Evolutionary conservation across 2,329 filamentous ascomycete species (phyloP).

Genomic region (Nemania diffusa): DNA sequence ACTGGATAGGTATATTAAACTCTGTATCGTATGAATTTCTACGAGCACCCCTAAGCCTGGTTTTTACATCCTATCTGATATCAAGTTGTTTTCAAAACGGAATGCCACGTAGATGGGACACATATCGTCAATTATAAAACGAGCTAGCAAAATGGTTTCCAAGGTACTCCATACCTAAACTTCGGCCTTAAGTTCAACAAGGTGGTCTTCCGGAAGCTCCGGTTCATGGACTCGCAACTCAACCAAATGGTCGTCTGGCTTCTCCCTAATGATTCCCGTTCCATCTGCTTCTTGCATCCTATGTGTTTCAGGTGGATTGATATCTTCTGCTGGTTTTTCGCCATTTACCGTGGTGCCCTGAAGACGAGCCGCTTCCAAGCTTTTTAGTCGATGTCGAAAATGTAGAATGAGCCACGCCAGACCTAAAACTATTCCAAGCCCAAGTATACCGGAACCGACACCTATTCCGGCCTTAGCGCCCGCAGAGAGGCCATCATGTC

Average conservation of each 20-base stretch:
- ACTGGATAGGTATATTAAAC: too few species aligned
- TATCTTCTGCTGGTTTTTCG: not conserved
- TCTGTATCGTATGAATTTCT: too few species aligned
- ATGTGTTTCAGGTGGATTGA: not conserved
- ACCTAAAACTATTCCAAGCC: not conserved
- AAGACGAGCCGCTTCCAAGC: not conserved
- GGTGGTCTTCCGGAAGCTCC: too few species aligned
- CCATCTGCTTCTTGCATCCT: not conserved
- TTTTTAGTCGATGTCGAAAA: not conserved
- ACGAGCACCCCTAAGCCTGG: too few species aligned
- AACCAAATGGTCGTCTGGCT: constrained; percentile 10
- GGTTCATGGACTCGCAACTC: not conserved
- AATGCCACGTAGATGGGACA: too few species aligned
- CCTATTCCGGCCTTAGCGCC: not conserved
- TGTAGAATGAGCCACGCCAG: not conserved
- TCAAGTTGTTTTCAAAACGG: too few species aligned
- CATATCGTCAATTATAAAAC: too few species aligned
- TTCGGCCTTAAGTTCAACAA: too few species aligned
- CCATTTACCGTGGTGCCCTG: not conserved
- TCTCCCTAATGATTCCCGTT: not conserved
- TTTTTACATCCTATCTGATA: too few species aligned
- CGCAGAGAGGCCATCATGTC: not conserved
- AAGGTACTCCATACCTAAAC: too few species aligned
- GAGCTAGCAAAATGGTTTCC: too few species aligned
- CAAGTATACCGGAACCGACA: not conserved